Base-by-base conservation (phyloP, 495 filamentous ascomycete species). In the Xylaria telfairii region DNA sequence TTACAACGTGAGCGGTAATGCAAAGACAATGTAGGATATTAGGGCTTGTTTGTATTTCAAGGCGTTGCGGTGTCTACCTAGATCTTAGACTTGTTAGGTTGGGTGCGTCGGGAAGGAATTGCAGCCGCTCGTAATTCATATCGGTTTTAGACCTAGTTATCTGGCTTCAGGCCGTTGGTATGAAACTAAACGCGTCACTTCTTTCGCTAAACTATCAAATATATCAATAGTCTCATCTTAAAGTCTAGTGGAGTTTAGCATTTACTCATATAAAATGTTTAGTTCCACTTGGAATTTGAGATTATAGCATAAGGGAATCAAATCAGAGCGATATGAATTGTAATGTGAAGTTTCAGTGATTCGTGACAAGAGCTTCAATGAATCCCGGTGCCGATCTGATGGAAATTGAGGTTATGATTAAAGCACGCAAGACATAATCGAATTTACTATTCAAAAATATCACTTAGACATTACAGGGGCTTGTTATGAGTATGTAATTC, bases 1-100 rank as follows among this genome's bases (percentile, higher is more conserved):
- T 66, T 21, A 66, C 63, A 6, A 66, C 63, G n/a, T 66, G 32
- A 66, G 17, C 32, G 8, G 3, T 15, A 65, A n/a, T n/a, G 3
- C 30, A n/a, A 59, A 37, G 32, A 37, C 37, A 19, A 13, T 37
- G 7, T 59, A 37, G 30, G 5, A 37, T 37, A 37, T 21, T 0
- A 28, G 56, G 17, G 17, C 19, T 37, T 10, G 10, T 37, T 59
- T 59, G 56, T 2, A 13, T 21, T 0, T 19, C 3, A 4, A 12
- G 56, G 56, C 56, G 56, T 59, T 59, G 6, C 19, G 30, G 26
- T 7, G 0, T 1, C 12, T 54, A 30, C 26, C 4, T 59, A 37
- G 32, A 37, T n/a, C 56, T 59, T 59, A 59, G 56, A 59, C 3
- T 30, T 54, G 1, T 53, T 26, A 4, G 26, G 12, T 17, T 54